phyloP scores from a whole-genome alignment of 1,284 basidiomycete genomes.

The Tremellales sp. region DNA sequence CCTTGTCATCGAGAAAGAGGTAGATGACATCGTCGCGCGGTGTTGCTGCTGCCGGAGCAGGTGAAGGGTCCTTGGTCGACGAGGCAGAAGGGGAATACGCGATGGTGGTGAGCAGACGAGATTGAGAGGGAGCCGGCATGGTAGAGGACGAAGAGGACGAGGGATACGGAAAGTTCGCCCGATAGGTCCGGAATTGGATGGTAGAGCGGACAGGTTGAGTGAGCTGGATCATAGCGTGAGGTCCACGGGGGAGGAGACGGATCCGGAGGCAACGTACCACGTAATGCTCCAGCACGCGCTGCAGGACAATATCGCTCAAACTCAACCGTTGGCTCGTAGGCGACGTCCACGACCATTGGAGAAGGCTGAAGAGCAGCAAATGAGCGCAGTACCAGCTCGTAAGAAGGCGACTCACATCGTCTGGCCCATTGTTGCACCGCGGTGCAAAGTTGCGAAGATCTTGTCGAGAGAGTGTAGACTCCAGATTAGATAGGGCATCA shows the following conservation, averaged over 20 bases:
- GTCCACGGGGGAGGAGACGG: background rate
- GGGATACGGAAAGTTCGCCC: constrained; percentile 22
- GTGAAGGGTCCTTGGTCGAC: constrained; percentile 12
- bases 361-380: constrained; percentile 22
- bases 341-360: constrained; percentile 37
- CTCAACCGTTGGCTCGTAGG: constrained; percentile 22
- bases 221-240: constrained; percentile 19
- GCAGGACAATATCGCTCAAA: constrained; percentile 35
- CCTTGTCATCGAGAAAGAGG: constrained; percentile 38
- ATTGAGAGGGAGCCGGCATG: constrained; percentile 2
- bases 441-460: background rate
- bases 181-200: constrained; percentile 39
- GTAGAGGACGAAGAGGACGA: background rate
- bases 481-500: no score
- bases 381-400: background rate
- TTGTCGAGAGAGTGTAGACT: no score
- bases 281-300: constrained; percentile 39
- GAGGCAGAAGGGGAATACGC: constrained; percentile 23
- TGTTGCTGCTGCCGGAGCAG: constrained; percentile 9
- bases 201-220: constrained; percentile 29
- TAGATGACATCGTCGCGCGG: constrained; percentile 34
- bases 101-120: constrained; percentile 31
- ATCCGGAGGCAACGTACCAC: constrained; percentile 18
- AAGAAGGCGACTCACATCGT: constrained; percentile 23
- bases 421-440: constrained; percentile 26